phyloP scores from a whole-genome alignment of 2,329 filamentous ascomycete species.

The Neonectria magnoliae region DNA sequence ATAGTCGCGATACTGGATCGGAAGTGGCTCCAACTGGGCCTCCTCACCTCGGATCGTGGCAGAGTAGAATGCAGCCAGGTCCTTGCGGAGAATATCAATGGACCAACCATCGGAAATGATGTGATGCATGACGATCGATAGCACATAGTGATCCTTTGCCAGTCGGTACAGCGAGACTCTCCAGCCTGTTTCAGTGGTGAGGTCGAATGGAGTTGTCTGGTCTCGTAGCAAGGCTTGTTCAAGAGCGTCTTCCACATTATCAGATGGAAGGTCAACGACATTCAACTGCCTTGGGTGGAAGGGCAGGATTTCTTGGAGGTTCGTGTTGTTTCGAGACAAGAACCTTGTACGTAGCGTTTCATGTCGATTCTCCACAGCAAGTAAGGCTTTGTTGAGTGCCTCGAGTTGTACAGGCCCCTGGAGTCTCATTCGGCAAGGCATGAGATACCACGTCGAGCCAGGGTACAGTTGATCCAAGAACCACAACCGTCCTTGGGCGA shows the following conservation, averaged over 20 bases:
- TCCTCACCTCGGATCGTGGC: conserved; percentile 24
- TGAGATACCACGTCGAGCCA: conserved; percentile 16
- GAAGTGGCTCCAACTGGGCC: conserved; percentile 25
- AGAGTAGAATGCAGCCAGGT: conserved; percentile 13
- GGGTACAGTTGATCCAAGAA: conserved; percentile 25
- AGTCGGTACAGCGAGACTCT: conserved; percentile 29
- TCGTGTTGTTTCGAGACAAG: not conserved
- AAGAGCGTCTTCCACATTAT: not conserved
- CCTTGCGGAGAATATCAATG: conserved; percentile 1
- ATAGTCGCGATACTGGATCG: conserved; percentile 40
- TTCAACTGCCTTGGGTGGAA: not conserved
- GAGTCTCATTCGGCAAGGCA: conserved; percentile 18
- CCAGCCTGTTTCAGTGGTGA: conserved; percentile 36
- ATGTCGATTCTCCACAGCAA: conserved; percentile 24
- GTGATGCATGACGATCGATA: conserved; percentile 44
- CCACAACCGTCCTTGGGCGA: conserved; percentile 28
- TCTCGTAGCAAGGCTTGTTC: conserved; percentile 17
- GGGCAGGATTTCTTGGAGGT: not conserved
- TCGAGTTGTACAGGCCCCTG: conserved; percentile 13
- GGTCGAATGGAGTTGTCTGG: conserved; percentile 37
- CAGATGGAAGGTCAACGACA: not conserved
- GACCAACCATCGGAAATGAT: conserved; percentile 46
- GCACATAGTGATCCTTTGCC: conserved; percentile 26
- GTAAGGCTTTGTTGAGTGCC: conserved; percentile 9
- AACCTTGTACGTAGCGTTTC: conserved; percentile 6